These are phyloP conservation scores for Lepraria neglecta DNA, from an alignment of 495 filamentous ascomycete species.

Conservation along the genomic window DNA sequence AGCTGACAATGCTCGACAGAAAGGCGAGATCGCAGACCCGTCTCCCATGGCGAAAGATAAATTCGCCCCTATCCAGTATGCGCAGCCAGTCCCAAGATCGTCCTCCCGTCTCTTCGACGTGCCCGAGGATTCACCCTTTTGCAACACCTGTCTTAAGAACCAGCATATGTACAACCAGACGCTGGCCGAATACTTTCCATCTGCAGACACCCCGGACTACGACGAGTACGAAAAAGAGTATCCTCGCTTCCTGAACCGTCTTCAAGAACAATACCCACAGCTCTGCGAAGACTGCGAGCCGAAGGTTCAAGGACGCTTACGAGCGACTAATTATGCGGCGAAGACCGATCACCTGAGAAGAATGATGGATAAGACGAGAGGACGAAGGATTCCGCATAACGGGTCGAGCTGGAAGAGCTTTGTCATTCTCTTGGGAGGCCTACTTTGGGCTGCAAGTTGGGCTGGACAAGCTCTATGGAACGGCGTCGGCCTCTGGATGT, in stretches of 20 bases:
- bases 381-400: slow-evolving; percentile 37
- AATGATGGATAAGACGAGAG: slow-evolving; percentile 59
- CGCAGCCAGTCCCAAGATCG: slow-evolving; percentile 32
- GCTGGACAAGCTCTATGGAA: slow-evolving; percentile 43
- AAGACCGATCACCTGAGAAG: slow-evolving; percentile 70
- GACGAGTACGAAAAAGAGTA: slow-evolving; percentile 51
- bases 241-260: slow-evolving; percentile 51
- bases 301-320: slow-evolving; percentile 56
- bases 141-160: slow-evolving; percentile 70
- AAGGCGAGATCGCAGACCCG: slow-evolving; percentile 81
- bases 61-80: slow-evolving; percentile 31
- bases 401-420: slow-evolving; percentile 47
- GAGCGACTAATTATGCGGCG: slow-evolving; percentile 64
- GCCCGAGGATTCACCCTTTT: slow-evolving; percentile 57
- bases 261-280: slow-evolving; percentile 76
- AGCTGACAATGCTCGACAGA: slow-evolving; percentile 40
- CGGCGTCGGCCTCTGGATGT: slow-evolving; percentile 30
- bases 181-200: slow-evolving; percentile 64
- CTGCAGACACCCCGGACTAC: slow-evolving; percentile 58
- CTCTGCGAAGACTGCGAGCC: slow-evolving; percentile 73
- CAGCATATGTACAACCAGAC: slow-evolving; percentile 65
- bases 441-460: slow-evolving; percentile 27
- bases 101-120: slow-evolving; percentile 32
- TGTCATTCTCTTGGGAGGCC: slow-evolving; percentile 35
- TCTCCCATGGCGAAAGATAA: slow-evolving; percentile 49